These are phyloP conservation scores for Pseudohalonectria lignicola DNA, from an alignment of 2,329 filamentous ascomycete species.

Conservation along the genomic window DNA sequence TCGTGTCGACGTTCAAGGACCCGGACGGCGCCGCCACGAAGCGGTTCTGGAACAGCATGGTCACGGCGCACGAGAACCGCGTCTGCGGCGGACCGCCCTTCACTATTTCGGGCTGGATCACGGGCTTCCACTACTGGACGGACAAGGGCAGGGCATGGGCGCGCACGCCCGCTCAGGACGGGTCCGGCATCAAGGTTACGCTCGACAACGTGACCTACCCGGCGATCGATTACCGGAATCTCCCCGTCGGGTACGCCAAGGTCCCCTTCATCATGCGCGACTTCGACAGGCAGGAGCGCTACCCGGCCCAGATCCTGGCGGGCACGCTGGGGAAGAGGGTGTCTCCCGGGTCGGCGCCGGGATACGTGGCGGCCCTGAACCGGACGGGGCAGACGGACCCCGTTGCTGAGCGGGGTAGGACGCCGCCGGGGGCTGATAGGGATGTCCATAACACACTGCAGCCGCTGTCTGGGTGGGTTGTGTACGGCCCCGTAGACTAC, in stretches of 20 bases:
- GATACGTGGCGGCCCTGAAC: conserved; percentile 19
- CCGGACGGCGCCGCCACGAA: conserved; percentile 18
- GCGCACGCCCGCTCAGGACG: background rate
- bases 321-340: conserved; percentile 20
- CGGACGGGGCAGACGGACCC: conserved; percentile 9
- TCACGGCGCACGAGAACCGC: conserved; percentile 18
- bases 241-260: conserved; percentile 27
- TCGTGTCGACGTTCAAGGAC: conserved; percentile 31
- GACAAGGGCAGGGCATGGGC: conserved; percentile 18
- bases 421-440: too few relatives aligned
- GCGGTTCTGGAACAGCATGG: conserved; percentile 32
- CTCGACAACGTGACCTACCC: conserved; percentile 16
- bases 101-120: conserved; percentile 35
- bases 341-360: conserved; percentile 10
- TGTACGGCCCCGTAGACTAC: conserved; percentile 23
- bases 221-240: conserved; percentile 11
- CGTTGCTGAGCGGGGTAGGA: background rate
- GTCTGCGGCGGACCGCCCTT: conserved; percentile 19
- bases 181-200: conserved; percentile 3
- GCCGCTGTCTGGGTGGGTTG: conserved; percentile 27
- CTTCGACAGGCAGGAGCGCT: conserved; percentile 12
- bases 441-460: conserved; percentile 14
- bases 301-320: conserved; percentile 22
- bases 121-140: conserved; percentile 34
- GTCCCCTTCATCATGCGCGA: conserved; percentile 26